phyloP scores from a whole-genome alignment of 306 rosid genomes.

The Corylus americana region DNA sequence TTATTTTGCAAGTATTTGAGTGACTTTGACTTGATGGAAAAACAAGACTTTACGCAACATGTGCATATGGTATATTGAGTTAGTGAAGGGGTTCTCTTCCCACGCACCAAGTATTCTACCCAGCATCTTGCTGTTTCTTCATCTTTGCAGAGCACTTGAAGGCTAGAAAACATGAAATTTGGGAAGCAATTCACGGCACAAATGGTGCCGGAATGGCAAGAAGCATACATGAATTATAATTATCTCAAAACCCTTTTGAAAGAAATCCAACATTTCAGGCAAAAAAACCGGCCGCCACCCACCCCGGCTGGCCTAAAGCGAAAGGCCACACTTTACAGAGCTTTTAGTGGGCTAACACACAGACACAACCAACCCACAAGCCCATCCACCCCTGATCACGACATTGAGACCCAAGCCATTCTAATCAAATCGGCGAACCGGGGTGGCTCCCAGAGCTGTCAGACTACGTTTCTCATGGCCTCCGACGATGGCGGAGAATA shows the following conservation, averaged over 20 bases:
- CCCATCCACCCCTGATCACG: slow-evolving; percentile 21
- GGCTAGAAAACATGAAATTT: slow-evolving; percentile 53
- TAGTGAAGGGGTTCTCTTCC: no score
- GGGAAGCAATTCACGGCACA: slow-evolving; percentile 66
- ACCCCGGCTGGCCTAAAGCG: slow-evolving; percentile 38
- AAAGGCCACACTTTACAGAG: slow-evolving; percentile 51
- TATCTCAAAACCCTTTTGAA: slow-evolving; percentile 53
- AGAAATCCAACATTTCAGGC: slow-evolving; percentile 32
- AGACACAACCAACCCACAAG: slow-evolving; percentile 22
- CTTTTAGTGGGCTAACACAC: slow-evolving; percentile 73
- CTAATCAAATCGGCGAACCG: slow-evolving; percentile 34
- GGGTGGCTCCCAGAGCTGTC: slow-evolving; percentile 33
- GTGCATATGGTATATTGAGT: no score
- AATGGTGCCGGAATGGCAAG: slow-evolving; percentile 79
- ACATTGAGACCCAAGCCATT: slow-evolving; percentile 65
- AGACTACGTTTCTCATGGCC: slow-evolving; percentile 52
- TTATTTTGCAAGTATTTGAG: no score
- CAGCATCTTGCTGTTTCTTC: no score
- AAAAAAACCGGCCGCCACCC: slow-evolving; percentile 22
- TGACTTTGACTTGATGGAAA: no score
- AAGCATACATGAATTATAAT: slow-evolving; percentile 68
- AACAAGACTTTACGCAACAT: no score
- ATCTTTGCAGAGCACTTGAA: neutral
- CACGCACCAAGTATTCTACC: no score
- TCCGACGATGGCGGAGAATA: slow-evolving; percentile 64